phyloP scores from a whole-genome alignment of 2,329 filamentous ascomycete species.

The Aspergillus uvarum region DNA sequence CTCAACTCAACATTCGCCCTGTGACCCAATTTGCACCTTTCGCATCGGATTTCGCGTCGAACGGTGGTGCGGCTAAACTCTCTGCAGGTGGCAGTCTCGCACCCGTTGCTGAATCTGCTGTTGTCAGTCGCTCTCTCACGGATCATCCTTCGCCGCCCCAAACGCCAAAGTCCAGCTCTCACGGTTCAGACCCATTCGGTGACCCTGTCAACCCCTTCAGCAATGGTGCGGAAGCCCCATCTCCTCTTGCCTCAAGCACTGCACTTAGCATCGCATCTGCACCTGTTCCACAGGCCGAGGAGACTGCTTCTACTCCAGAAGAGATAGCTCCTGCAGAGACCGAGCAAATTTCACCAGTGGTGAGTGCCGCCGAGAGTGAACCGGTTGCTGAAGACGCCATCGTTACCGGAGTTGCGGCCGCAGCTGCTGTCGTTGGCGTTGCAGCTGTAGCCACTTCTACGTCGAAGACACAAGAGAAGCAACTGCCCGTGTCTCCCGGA shows the following conservation, averaged over 20 bases:
- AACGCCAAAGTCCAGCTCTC: constrained; percentile 40
- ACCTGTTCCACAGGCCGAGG: neutral
- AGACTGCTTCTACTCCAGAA: constrained; percentile 32
- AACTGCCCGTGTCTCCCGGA: constrained; percentile 21
- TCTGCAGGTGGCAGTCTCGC: constrained; percentile 19
- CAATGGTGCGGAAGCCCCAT: constrained; percentile 54
- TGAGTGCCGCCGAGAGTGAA: constrained; percentile 29
- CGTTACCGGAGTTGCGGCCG: constrained; percentile 39
- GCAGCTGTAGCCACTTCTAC: constrained; percentile 37
- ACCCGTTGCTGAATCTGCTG: constrained; percentile 19
- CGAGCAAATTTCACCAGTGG: constrained; percentile 24
- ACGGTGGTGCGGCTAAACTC: constrained; percentile 27
- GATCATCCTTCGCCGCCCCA: constrained; percentile 30
- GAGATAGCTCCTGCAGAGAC: constrained; percentile 35
- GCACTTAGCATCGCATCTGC: constrained; percentile 9
- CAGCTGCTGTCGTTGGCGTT: constrained; percentile 40
- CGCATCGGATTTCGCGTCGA: constrained; percentile 55
- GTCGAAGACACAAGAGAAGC: constrained; percentile 24
- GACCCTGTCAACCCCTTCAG: constrained; percentile 71
- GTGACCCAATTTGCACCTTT: constrained; percentile 73
- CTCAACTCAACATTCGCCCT: constrained; percentile 80
- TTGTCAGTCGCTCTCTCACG: constrained; percentile 35
- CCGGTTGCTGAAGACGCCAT: constrained; percentile 42
- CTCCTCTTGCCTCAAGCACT: constrained; percentile 17
- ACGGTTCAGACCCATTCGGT: constrained; percentile 48